Evolutionary conservation across 2,329 filamentous ascomycete genomes (phyloP).

Genomic region (Pseudogymnoascus sp.): DNA sequence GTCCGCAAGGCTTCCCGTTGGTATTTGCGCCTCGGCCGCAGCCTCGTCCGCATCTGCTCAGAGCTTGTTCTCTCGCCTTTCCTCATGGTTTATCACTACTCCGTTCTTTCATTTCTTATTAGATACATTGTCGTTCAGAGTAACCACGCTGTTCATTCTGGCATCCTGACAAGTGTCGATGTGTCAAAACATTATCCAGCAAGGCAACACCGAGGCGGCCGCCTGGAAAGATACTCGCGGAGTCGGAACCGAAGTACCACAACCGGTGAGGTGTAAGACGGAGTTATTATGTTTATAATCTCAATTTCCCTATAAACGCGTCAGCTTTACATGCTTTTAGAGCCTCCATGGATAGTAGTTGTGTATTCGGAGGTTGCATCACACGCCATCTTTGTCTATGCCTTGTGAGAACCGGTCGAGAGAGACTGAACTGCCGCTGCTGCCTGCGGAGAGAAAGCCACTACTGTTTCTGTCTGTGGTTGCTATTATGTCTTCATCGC

Average conservation of each 20-base stretch:
- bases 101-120: neutral
- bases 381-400: neutral
- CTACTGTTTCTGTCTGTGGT: too few species aligned
- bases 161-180: neutral
- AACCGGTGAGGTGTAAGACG: neutral
- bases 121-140: neutral
- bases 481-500: neutral
- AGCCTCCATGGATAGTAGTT: neutral
- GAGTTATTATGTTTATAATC: neutral
- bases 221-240: too few species aligned
- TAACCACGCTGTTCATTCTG: neutral
- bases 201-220: neutral
- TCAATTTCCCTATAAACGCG: neutral
- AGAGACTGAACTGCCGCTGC: neutral
- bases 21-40: neutral
- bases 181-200: neutral
- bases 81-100: neutral
- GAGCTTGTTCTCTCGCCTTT: neutral
- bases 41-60: neutral
- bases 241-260: neutral
- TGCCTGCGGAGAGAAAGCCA: neutral
- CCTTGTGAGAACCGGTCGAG: neutral
- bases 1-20: neutral
- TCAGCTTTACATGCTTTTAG: neutral
- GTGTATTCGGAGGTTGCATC: neutral